Evolutionary conservation across 768 basidiomycete species (phyloP), one percentile per base, ranked within the genome.

Genomic region (Piloderma croceum): DNA sequence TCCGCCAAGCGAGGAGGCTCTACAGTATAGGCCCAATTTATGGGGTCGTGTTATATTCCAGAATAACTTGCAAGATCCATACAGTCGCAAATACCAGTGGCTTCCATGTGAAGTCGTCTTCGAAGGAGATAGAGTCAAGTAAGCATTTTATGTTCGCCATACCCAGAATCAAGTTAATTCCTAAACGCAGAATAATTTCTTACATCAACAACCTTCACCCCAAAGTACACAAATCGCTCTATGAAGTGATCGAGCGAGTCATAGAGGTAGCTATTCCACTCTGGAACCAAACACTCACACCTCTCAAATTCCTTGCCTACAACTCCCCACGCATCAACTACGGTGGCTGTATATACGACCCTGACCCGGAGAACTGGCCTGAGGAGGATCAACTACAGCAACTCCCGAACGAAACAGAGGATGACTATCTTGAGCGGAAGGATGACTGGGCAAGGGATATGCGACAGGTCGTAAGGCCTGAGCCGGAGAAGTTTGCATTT

Each of bases 181-280:
- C n/a, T n/a, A n/a, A n/a, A n/a, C n/a, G n/a, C n/a, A n/a, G n/a
- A n/a, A n/a, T n/a, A n/a, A n/a, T n/a, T n/a, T n/a, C n/a, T n/a
- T n/a, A n/a, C n/a, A n/a, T n/a, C n/a, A 70, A 70, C 45, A 67
- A 65, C 37, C 50, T 70, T 6, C 58, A 68, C 42, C 68, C 66
- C 5, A 23, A 46, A 5, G 37, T 42, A 6, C 49, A 53, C 39
- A 17, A 21, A 33, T 33, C 50, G 17, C 45, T 67, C 6, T 60
- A 61, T 46, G 7, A 23, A 20, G 35, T 52, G 12, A 39, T 65
- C 20, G 57, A 62, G 34, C 18, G 52, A 7, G 42, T 62, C 31
- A 56, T 64, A 32, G 45, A 36, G 1, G 37, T 31, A n/a, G 46
- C 62, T 25, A 52, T 66, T 32, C 62, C 63, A 4, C 42, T 62